Evolutionary conservation across 192 early-diverging fungal genomes (phyloP), one percentile per base, ranked within the genome.

Genomic region (Obelidium mucronatum): DNA sequence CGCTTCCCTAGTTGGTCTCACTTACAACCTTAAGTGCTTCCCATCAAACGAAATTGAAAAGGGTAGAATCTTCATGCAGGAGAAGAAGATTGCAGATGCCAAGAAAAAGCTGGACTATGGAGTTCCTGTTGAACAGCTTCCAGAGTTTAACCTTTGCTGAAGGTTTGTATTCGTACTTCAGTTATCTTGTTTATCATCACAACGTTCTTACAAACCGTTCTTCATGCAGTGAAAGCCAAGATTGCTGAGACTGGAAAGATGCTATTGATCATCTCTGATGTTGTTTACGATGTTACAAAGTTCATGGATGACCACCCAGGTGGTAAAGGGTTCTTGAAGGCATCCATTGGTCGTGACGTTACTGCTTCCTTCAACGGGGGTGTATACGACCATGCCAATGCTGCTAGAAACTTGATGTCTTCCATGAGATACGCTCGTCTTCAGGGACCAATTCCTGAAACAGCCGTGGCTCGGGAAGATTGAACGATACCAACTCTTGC

Each of bases 241-340:
- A 91, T 93, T 75, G 85, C 90, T 76, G 83, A 87, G 69, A 79
- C 93, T 55, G 86, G 88, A 61, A 89, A 90, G 77, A 86, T 91
- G 77, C 92, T 92, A 86, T 86, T 95, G 63, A 84, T 96, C 39
- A 89, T 98, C 53, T 93, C 95, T 74, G 92, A 92, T 78, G 84
- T 91, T 40, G 82, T 95, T 44, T 64, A 64, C 33, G 62, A 64
- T 26, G 62, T 69, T 8, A 96, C 77, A 51, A 72, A 90, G 35
- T 98, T 98, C 84, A 88, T 93, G 69, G 85, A 93, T 67, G 89
- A 95, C 56, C 96, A 98, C 78, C 96, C 96, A 44, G 96, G 96
- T 72, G 96, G 95, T 70, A 78, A 81, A 42, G 88, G 87, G 24
- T 90, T 92, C 73, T 82, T 97, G 73, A 83, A 86, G 31, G 81